Evolutionary conservation across 2,329 filamentous ascomycete species (phyloP), one percentile per base, ranked within the genome.

Genomic region (Aspergillus floridensis): DNA sequence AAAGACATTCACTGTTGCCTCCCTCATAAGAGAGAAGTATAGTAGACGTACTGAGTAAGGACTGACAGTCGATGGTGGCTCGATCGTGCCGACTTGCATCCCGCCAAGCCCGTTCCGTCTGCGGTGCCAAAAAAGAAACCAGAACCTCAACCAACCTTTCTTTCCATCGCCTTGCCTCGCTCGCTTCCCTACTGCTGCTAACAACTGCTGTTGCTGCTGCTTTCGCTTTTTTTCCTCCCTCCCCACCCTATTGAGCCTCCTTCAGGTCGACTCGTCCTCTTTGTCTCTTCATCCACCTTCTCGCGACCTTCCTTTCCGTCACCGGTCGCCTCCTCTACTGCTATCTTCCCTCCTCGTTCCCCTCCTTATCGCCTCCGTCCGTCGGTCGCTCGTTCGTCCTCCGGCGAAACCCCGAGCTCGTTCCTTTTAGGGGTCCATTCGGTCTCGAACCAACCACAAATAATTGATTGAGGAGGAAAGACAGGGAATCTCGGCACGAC

Each of bases 91-190:
- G 44, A 55, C 44, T 44, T 35, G 54, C 50, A 59, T 58, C 56
- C 56, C 48, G 62, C 58, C 58, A 60, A 60, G 63, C 54, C 51
- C 52, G 26, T 58, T 60, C 60, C 60, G 60, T 52, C 46, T 52
- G 41, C 53, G 55, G 59, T 48, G 46, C 38, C 22, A 52, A 54
- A 56, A 41, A 55, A 54, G 41, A 22, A 22, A 22, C 22, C 22
- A 22, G 22, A 26, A 49, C 31, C 53, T 49, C 38, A 44, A 44
- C 38, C 38, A 44, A 44, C 38, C 16, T n/a, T 41, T 16, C 16
- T n/a, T 7, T 35, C 32, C 14, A 41, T 41, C 16, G 38, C 38
- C 38, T 41, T 14, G 38, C 38, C 38, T 44, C 38, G 32, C 12
- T 35, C 32, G 38, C 38, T 44, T 44, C 38, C 16, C 38, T 19